A percentile compares a stretch with the other conserved stretches of the same genome.
Conservation (phyloP, 225 moss, liverwort and hornwort genomes). For the Anthoceros angustus region DNA sequence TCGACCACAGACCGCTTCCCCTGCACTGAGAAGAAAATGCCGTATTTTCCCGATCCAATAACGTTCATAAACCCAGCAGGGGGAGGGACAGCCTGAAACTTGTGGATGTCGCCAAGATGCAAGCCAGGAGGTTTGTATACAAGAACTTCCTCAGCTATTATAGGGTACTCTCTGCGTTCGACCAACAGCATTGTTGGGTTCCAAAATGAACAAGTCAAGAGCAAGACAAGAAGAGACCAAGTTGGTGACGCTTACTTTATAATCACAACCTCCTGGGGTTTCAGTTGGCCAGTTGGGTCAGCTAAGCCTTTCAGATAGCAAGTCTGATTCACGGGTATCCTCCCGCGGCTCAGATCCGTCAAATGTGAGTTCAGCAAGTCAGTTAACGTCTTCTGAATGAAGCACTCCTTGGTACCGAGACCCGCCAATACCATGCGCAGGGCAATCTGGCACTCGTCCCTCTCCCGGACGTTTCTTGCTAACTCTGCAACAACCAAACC, state of each 20-base stretch:
- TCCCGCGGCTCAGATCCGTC: not conserved
- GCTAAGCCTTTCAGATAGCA: not conserved
- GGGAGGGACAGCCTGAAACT: slow-evolving; percentile 44
- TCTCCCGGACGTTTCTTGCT: not conserved
- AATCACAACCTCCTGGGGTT: not conserved
- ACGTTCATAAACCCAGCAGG: slow-evolving; percentile 24
- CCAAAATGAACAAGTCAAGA: not conserved
- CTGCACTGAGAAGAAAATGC: slow-evolving; percentile 47
- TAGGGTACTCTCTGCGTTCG: not conserved
- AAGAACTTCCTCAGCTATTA: slow-evolving; percentile 36
- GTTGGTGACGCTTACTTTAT: not conserved
- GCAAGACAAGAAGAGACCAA: not conserved
- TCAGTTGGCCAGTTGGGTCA: not conserved
- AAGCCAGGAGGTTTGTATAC: slow-evolving; percentile 60
- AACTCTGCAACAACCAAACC: not conserved
- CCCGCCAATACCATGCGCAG: not conserved
- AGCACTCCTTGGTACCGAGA: not conserved
- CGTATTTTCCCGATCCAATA: slow-evolving; percentile 32
- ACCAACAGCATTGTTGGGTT: not conserved
- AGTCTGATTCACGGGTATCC: not conserved
- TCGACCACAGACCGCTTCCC: slow-evolving; percentile 42
- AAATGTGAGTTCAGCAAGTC: not conserved
- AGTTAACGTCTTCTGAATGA: not conserved
- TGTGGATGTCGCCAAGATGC: slow-evolving; percentile 62
- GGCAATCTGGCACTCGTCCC: not conserved